Evolutionary conservation across 2,329 filamentous ascomycete genomes (phyloP), one percentile per base, ranked within the genome.

Genomic region (Hymenoscyphus scutula): DNA sequence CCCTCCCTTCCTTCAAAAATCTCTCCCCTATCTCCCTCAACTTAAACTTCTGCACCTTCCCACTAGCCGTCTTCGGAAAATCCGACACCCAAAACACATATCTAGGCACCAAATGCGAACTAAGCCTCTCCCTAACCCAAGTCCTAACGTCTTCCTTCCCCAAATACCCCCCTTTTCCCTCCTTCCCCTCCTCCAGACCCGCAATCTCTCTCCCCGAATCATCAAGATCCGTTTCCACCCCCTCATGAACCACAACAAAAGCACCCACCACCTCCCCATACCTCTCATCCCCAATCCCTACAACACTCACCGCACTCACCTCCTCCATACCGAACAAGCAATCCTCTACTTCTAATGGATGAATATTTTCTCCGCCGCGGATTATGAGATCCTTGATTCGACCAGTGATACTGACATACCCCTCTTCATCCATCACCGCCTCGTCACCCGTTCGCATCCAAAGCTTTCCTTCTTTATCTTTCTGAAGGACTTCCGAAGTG

Each of bases 371-470:
- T 27, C 95, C 95, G 30, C 91, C 94, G 29, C 92, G 85, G 73
- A 98, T 98, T 70, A 99, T 97, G 60, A 98, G 77, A 74, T 99
- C 95, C 77, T 98, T 98, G 73, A 97, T 94, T 17, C 93, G 83
- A 2, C 93, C 92, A 0, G 92, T 97, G 72, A 98, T 97, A 69
- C 85, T 84, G 1, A 97, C 85, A 73, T 92, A 98, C 1, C 94
- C 95, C 30, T 92, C 82, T 4, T 77, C 80, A 65, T 96, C 91
- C 84, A 98, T 96, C 59, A 80, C 78, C 1, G 92, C 95, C 79
- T 98, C 94, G 72, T 99, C 95, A 23, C 95, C 95, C 0, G 90
- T 96, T 76, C 90, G 82, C 89, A 98, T 95, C 94, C 94, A 98
- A 19, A 89, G 59, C 23, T 62, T 64, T 1, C 59, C 64, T 2